Evolutionary conservation across 2,329 filamentous ascomycete genomes (phyloP).

Genomic region (Chaetomiaceae sp.): DNA sequence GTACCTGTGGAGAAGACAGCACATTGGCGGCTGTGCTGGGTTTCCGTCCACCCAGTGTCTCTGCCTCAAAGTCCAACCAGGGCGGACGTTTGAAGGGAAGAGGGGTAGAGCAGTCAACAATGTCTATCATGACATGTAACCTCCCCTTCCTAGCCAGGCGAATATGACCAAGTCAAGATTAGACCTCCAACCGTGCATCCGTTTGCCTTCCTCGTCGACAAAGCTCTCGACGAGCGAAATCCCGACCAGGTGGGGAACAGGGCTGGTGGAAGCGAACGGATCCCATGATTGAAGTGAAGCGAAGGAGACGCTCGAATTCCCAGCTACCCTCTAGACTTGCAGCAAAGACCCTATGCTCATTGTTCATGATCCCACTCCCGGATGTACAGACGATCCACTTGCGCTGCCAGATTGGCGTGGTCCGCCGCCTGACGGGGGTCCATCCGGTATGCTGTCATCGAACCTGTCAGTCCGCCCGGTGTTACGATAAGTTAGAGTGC

Average conservation of each 20-base stretch:
- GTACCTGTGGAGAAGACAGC: not conserved
- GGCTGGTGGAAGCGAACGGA: not conserved
- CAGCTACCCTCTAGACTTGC: not conserved
- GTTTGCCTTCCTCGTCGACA: too few relatives aligned
- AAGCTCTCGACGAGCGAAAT: too few relatives aligned
- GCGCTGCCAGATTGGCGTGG: constrained; percentile 40
- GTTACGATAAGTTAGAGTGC: constrained; percentile 58
- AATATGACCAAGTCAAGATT: too few relatives aligned
- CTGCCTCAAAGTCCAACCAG: too few relatives aligned
- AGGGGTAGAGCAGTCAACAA: too few relatives aligned
- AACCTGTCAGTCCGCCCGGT: constrained; percentile 46
- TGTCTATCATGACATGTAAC: too few relatives aligned
- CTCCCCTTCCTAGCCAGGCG: too few relatives aligned
- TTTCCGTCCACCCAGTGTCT: too few relatives aligned
- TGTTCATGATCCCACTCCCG: constrained; percentile 48
- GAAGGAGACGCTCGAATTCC: not conserved
- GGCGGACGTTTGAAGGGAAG: too few relatives aligned
- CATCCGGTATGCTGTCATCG: constrained; percentile 38
- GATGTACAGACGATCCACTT: constrained; percentile 40
- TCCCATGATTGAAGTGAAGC: not conserved
- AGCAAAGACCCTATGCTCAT: constrained; percentile 41
- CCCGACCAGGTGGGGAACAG: too few relatives aligned
- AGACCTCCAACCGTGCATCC: too few relatives aligned
- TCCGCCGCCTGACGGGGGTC: constrained; percentile 48
- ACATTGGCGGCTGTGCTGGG: too few relatives aligned